phyloP scores from a whole-genome alignment of 2,329 filamentous ascomycete genomes.

The Herpotrichia juniperi region DNA sequence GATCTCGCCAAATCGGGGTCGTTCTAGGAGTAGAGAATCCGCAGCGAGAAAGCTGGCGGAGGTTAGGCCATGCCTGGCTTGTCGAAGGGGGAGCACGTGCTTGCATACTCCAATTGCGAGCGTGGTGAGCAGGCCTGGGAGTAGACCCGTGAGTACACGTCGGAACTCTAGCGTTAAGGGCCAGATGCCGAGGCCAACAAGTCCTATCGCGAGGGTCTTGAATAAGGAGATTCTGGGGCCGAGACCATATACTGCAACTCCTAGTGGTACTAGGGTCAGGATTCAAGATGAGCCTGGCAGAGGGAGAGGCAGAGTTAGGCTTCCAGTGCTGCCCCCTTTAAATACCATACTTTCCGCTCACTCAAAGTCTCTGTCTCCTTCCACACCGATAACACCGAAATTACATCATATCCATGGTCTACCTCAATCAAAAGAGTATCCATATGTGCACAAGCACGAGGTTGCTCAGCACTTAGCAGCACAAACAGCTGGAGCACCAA shows the following conservation, averaged over 20 bases:
- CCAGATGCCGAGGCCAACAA: no score
- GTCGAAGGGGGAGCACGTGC: conserved; percentile 10
- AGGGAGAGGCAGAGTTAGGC: not conserved
- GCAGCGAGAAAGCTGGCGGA: not conserved
- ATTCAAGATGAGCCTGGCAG: not conserved
- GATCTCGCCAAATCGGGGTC: not conserved
- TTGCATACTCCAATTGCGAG: conserved; percentile 12
- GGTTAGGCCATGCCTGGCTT: conserved; percentile 18
- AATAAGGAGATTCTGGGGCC: no score
- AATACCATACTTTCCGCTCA: no score
- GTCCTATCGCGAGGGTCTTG: no score
- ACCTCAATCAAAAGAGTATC: conserved; percentile 20
- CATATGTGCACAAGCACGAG: conserved; percentile 29
- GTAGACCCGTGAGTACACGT: not conserved
- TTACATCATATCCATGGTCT: conserved; percentile 28
- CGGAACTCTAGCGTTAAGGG: no score
- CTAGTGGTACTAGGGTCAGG: no score
- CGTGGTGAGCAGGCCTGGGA: not conserved
- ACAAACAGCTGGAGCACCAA: not conserved
- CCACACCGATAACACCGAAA: conserved; percentile 18
- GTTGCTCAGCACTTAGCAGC: conserved; percentile 21
- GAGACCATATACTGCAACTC: no score
- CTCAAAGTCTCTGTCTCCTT: not conserved
- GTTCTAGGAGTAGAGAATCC: not conserved
- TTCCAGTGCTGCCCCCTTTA: no score